phyloP scores from a whole-genome alignment of 2,329 filamentous ascomycete genomes.

The Fusarium incarnatum region DNA sequence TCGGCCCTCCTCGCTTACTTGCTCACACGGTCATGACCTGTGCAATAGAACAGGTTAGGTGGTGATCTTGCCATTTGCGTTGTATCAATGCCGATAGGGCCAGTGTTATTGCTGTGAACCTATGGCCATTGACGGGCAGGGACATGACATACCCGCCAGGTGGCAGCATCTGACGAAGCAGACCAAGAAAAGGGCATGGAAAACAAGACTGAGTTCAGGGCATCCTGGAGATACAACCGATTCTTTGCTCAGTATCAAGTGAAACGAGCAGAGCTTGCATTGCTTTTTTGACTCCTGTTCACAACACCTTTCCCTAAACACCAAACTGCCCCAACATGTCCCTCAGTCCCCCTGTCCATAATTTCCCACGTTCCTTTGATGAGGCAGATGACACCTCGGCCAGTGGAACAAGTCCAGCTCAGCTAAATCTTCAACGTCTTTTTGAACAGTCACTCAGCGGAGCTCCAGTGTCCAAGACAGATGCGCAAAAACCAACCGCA shows the following conservation, averaged over 20 bases:
- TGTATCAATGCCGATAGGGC: slow-evolving; percentile 2
- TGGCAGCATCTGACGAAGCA: slow-evolving; percentile 20
- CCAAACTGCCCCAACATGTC: slow-evolving; percentile 47
- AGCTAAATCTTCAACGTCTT: slow-evolving; percentile 72
- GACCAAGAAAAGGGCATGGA: slow-evolving; percentile 4
- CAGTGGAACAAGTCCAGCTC: slow-evolving; percentile 65
- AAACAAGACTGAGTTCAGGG: background rate
- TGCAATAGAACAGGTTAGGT: background rate
- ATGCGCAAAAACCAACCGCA: slow-evolving; percentile 60
- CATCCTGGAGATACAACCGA: background rate
- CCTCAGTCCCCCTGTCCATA: slow-evolving; percentile 49
- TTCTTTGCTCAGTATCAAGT: slow-evolving; percentile 33
- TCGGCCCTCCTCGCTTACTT: background rate
- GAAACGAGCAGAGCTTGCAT: slow-evolving; percentile 29
- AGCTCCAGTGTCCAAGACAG: slow-evolving; percentile 61
- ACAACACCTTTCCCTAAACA: slow-evolving; percentile 9
- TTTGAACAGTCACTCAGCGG: slow-evolving; percentile 70
- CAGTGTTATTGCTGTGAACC: slow-evolving; percentile 8
- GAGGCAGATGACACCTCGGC: slow-evolving; percentile 47
- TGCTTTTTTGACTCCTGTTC: background rate
- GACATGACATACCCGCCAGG: slow-evolving; percentile 24
- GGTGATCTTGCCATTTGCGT: background rate
- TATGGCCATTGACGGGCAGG: slow-evolving; percentile 25
- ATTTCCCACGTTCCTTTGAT: slow-evolving; percentile 42
- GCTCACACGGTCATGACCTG: background rate